phyloP scores from a whole-genome alignment of 2,329 filamentous ascomycete genomes.

The Trichoderma simmonsii region DNA sequence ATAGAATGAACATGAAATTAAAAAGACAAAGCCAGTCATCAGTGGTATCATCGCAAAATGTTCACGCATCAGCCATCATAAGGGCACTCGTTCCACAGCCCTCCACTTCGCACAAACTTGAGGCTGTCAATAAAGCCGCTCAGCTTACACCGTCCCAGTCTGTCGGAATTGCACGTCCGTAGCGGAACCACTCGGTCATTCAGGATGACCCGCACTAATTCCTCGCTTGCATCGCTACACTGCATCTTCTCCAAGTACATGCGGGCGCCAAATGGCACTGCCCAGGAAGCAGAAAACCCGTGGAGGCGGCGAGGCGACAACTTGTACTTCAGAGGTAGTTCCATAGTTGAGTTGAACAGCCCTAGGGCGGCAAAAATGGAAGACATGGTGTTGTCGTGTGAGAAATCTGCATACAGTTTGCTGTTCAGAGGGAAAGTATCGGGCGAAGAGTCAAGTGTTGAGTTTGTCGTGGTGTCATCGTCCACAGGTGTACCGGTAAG shows the following conservation, averaged over 20 bases:
- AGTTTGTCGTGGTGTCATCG: constrained; percentile 74
- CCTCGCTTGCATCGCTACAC: constrained; percentile 55
- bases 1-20: not conserved
- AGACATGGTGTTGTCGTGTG: constrained; percentile 85
- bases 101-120: constrained; percentile 68
- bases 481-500: constrained; percentile 66
- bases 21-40: not conserved
- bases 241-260: constrained; percentile 86
- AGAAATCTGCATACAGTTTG: constrained; percentile 81
- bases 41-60: not conserved
- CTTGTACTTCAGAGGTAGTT: constrained; percentile 50
- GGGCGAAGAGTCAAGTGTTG: constrained; percentile 65
- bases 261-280: constrained; percentile 76
- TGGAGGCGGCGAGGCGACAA: constrained; percentile 51
- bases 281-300: constrained; percentile 74
- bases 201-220: constrained; percentile 74
- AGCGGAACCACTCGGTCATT: constrained; percentile 80
- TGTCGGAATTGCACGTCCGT: constrained; percentile 66
- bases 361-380: constrained; percentile 73
- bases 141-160: constrained; percentile 67
- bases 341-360: constrained; percentile 65
- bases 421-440: constrained; percentile 70
- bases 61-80: not conserved
- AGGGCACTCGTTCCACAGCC: constrained; percentile 67
- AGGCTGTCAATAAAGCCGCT: constrained; percentile 70